Base-by-base conservation (phyloP, 805 yeast species). In the Middelhovenomyces tepae region DNA sequence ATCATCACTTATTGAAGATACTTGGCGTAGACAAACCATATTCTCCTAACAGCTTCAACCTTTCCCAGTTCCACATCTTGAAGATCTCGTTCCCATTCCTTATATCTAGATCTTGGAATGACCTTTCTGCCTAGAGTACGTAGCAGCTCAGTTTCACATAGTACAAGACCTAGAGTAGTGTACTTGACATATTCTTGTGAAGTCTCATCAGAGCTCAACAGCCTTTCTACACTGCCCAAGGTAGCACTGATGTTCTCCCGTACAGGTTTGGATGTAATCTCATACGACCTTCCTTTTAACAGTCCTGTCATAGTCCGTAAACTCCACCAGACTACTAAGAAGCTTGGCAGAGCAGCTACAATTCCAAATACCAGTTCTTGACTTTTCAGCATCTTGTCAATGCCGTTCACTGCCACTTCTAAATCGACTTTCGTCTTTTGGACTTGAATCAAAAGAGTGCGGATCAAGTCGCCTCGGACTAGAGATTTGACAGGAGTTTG, bases 361-460 rank as follows among this genome's bases (percentile, higher is more conserved):
- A 84, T 62, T 1, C 94, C 95, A 60, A 89, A 84, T n/a, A 91
- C 91, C 35, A 89, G 69, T 53, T 91, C 94, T 59, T 89, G 98
- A 32, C 91, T 78, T 54, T 85, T 80, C 28, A 91, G 67, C 44
- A 89, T 62, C 51, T 82, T 78, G 57, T 91, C 97, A 41, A 91
- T 87, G 6, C 97, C 97, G 45, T 71, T 73, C 40, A 89, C 71
- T 0, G 95, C 97, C 4, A 86, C 62, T 22, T 82, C 86, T 6
- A 94, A 95, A 54, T 89, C 98, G 5, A 91, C 96, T 57, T 89
- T 89, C 8, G 94, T 79, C 58, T 91, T 89, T 55, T 89, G 98
- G n/a, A 91, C 65, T 56, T 91, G 97, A 41, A 89, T 87, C 48
- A 91, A 60, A 28, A 91, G 55, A 10, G 87, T 75, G 35, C 94